Conservation (phyloP, 1,139 yeast genomes). For the Blastobotrys ciferrii region DNA sequence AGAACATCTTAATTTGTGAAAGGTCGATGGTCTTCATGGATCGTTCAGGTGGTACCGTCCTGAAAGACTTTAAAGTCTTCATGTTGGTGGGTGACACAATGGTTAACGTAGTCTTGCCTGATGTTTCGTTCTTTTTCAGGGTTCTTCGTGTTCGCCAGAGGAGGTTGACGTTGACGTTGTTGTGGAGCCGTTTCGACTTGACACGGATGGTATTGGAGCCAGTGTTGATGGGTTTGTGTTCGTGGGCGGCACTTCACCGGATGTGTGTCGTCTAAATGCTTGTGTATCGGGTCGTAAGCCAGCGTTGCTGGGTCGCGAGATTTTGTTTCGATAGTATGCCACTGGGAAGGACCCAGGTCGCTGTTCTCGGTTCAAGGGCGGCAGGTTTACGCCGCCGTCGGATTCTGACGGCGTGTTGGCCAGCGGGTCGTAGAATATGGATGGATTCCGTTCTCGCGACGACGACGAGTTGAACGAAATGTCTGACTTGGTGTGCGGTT, state of each 20-base stretch:
- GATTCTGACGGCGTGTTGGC: slow-evolving; percentile 21
- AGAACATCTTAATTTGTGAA: no score
- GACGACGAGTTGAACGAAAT: slow-evolving; percentile 21
- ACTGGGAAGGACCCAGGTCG: slow-evolving; percentile 35
- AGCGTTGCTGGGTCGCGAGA: slow-evolving; percentile 5
- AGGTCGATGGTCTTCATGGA: no score
- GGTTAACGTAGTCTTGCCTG: no score
- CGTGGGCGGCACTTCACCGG: slow-evolving; percentile 28
- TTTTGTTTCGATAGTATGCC: slow-evolving; percentile 12
- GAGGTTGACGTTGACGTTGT: slow-evolving; percentile 6
- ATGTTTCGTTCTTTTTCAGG: no score
- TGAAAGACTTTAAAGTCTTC: no score
- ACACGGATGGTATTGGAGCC: slow-evolving; percentile 7
- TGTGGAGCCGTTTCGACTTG: slow-evolving; percentile 13
- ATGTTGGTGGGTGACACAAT: no score
- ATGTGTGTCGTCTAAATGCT: slow-evolving; percentile 29
- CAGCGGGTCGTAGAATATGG: slow-evolving; percentile 32
- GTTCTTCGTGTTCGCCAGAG: neutral
- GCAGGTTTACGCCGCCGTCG: slow-evolving; percentile 1
- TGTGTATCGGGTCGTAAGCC: slow-evolving; percentile 12
- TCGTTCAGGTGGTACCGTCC: no score
- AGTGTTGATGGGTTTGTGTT: slow-evolving; percentile 16
- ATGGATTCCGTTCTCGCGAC: slow-evolving; percentile 28
- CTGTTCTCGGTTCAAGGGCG: slow-evolving; percentile 25
- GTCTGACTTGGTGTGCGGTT: slow-evolving; percentile 6